Evolutionary conservation across 1,284 basidiomycete species (phyloP).

Genomic region (Schizophyllum commune): DNA sequence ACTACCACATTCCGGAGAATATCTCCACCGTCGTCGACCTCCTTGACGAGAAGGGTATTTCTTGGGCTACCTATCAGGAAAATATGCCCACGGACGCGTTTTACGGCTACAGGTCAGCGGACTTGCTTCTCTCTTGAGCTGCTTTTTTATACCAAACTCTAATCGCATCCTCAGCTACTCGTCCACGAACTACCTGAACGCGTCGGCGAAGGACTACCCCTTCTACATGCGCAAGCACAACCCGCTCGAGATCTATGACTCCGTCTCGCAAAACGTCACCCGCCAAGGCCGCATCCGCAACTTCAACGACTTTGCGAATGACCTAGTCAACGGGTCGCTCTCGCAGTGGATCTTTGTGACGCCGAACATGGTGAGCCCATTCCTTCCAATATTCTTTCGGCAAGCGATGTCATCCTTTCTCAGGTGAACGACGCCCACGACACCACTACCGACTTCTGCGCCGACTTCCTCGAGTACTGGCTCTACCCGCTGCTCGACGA

Average conservation of each 20-base stretch:
- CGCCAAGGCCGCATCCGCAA: constrained; percentile 50
- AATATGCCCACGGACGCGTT: constrained; percentile 53
- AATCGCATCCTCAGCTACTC: constrained; percentile 15
- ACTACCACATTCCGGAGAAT: constrained; percentile 22
- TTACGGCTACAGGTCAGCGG: constrained; percentile 24
- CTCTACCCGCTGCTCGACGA: constrained; percentile 43
- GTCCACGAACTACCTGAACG: constrained; percentile 37
- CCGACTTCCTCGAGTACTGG: constrained; percentile 45
- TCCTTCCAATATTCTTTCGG: neutral
- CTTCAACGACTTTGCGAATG: constrained; percentile 54
- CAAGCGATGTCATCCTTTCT: constrained; percentile 4
- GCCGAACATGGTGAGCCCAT: constrained; percentile 38
- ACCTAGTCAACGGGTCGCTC: constrained; percentile 41
- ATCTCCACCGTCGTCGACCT: constrained; percentile 59
- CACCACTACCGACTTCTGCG: constrained; percentile 43
- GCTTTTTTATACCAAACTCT: neutral
- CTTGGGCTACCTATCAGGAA: constrained; percentile 52
- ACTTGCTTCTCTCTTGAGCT: too few species aligned
- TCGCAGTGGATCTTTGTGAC: constrained; percentile 62
- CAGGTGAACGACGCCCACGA: constrained; percentile 48
- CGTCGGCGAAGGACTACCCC: constrained; percentile 29
- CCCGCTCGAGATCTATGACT: constrained; percentile 47
- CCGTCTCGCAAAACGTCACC: constrained; percentile 30
- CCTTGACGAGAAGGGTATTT: constrained; percentile 50
- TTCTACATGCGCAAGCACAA: constrained; percentile 59